Conservation (phyloP, 352 stramenopile species). For the Pythium aphanidermatum region DNA sequence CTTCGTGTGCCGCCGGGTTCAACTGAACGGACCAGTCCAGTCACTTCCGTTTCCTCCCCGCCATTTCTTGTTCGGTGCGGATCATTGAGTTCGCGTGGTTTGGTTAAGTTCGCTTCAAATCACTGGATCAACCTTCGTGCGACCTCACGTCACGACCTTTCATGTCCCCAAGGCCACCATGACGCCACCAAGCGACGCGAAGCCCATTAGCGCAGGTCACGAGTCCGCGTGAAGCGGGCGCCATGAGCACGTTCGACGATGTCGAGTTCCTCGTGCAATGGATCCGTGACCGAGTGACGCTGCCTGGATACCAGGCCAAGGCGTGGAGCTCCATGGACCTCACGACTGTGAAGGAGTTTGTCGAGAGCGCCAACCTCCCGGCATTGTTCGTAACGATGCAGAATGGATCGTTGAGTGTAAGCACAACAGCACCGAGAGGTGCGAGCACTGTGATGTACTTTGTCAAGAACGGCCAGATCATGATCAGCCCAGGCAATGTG, state of each 20-base stretch:
- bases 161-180: background rate
- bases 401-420: constrained; percentile 41
- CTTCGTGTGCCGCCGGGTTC: too few species aligned
- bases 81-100: too few species aligned
- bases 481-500: constrained; percentile 55
- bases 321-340: constrained; percentile 72
- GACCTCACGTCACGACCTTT: background rate
- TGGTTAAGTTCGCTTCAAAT: too few species aligned
- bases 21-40: too few species aligned
- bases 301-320: constrained; percentile 64
- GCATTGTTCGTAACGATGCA: constrained; percentile 61
- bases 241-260: constrained; percentile 82
- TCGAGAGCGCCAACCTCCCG: constrained; percentile 56
- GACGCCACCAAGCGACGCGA: background rate
- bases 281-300: constrained; percentile 74
- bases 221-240: too few species aligned
- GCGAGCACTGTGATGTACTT: constrained; percentile 76
- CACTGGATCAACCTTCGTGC: background rate
- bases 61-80: too few species aligned
- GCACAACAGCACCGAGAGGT: constrained; percentile 47
- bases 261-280: constrained; percentile 80
- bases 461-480: constrained; percentile 78
- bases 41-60: too few species aligned
- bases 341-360: constrained; percentile 79
- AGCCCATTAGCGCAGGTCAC: background rate